A percentile compares a stretch with the other conserved stretches of the same genome.
Evolutionary conservation across 768 basidiomycete species (phyloP).

Genomic region (Boletus reticulatus): DNA sequence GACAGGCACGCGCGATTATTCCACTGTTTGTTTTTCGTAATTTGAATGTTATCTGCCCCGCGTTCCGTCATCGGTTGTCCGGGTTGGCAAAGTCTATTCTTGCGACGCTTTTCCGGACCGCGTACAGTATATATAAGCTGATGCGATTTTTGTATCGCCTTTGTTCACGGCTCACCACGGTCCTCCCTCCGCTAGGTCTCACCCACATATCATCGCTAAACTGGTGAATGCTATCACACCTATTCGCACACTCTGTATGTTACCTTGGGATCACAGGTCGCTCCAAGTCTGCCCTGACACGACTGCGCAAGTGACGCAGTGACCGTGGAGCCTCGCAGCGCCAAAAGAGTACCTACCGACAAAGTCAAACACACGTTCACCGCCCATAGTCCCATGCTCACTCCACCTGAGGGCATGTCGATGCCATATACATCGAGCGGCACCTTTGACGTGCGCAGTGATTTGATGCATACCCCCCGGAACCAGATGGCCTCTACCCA

Average conservation of each 20-base stretch:
- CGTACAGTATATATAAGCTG: neutral
- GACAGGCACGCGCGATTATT: neutral
- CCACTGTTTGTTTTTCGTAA: neutral
- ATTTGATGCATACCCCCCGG: no score
- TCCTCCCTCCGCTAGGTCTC: neutral
- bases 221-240: conserved; percentile 27
- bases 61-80: neutral
- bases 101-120: conserved; percentile 19
- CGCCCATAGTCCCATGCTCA: neutral
- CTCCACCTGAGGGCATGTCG: neutral
- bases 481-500: no score
- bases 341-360: neutral
- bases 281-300: neutral
- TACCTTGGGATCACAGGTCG: neutral
- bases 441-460: neutral
- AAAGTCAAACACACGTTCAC: no score
- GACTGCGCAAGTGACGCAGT: neutral
- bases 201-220: neutral
- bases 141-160: neutral
- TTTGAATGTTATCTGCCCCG: conserved; percentile 7
- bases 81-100: neutral
- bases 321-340: neutral
- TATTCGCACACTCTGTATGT: neutral
- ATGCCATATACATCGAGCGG: neutral
- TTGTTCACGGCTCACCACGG: neutral